A percentile compares a stretch with the other conserved stretches of the same genome.
phyloP scores from a whole-genome alignment of 1,284 basidiomycete genomes.

The Agaricales sp. region DNA sequence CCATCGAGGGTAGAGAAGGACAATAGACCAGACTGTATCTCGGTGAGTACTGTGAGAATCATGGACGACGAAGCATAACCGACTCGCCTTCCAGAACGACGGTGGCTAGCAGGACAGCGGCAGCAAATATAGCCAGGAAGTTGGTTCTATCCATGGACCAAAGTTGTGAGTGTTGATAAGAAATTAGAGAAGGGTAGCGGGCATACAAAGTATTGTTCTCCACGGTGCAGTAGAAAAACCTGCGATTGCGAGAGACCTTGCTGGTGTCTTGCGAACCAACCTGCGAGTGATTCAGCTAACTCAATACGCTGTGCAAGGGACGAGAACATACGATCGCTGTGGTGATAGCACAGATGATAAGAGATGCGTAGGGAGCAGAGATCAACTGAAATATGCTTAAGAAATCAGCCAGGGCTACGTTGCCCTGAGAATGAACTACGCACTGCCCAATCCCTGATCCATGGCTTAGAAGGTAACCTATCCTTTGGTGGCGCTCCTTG shows the following conservation, averaged over 20 bases:
- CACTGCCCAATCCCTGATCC: slow-evolving; percentile 15
- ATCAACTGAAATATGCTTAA: slow-evolving; percentile 23
- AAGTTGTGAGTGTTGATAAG: neutral
- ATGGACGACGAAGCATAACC: neutral
- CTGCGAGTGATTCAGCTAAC: no score
- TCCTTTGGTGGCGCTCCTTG: slow-evolving; percentile 17
- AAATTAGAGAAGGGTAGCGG: neutral
- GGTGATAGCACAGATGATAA: slow-evolving; percentile 25
- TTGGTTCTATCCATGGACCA: slow-evolving; percentile 21
- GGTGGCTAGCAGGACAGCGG: slow-evolving; percentile 24
- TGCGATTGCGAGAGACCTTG: slow-evolving; percentile 30
- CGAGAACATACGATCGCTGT: slow-evolving; percentile 25
- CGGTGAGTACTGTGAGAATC: slow-evolving; percentile 6
- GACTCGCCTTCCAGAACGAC: slow-evolving; percentile 21
- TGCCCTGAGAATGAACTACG: slow-evolving; percentile 26
- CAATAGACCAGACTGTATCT: slow-evolving; percentile 26
- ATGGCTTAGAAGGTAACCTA: slow-evolving; percentile 5
- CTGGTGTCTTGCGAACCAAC: slow-evolving; percentile 26
- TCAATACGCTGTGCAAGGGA: no score
- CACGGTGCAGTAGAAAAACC: slow-evolving; percentile 41
- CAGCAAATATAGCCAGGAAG: slow-evolving; percentile 26
- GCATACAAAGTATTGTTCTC: slow-evolving; percentile 26
- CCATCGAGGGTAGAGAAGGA: slow-evolving; percentile 28
- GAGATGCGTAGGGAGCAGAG: slow-evolving; percentile 28
- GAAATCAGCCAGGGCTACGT: slow-evolving; percentile 17